phyloP scores from a whole-genome alignment of 495 filamentous ascomycete genomes.

The Polyplosphaeria fusca region DNA sequence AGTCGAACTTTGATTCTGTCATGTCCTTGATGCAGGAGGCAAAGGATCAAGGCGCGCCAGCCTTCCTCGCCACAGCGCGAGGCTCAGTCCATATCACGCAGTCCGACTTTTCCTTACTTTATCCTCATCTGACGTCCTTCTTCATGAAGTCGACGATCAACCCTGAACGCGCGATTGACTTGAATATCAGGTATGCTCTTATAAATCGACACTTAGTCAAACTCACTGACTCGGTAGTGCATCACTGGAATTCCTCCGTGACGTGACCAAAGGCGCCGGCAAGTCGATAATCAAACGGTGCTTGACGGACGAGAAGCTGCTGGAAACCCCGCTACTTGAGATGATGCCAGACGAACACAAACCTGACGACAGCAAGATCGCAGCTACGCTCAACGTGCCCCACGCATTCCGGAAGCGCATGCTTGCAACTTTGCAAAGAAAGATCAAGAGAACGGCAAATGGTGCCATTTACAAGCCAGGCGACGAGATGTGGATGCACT shows the following conservation, averaged over 20 bases:
- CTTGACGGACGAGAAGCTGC: conserved; percentile 46
- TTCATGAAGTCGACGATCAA: conserved; percentile 58
- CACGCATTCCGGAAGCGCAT: conserved; percentile 47
- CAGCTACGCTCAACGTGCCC: conserved; percentile 47
- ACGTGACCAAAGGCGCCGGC: conserved; percentile 41
- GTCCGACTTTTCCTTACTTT: conserved; percentile 59
- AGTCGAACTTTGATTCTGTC: conserved; percentile 53
- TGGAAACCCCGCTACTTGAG: conserved; percentile 39
- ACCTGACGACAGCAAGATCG: conserved; percentile 49
- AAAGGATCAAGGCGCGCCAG: conserved; percentile 44
- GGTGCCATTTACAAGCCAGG: conserved; percentile 36
- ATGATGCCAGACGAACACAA: conserved; percentile 45
- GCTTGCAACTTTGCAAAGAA: conserved; percentile 37
- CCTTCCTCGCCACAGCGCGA: conserved; percentile 59
- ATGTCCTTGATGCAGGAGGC: conserved; percentile 52
- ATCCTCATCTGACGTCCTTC: conserved; percentile 52
- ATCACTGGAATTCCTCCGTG: conserved; percentile 51
- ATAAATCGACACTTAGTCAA: conserved; percentile 28
- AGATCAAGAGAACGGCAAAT: conserved; percentile 20
- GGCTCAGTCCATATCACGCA: conserved; percentile 58
- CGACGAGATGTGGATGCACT: conserved; percentile 53
- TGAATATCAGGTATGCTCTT: conserved; percentile 47
- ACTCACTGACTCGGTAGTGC: conserved; percentile 5
- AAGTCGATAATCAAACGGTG: conserved; percentile 39
- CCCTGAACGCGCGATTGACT: conserved; percentile 53